Percentiles rank a stretch among this genome's conserved stretches.
Conservation (phyloP, 192 early-diverging fungal species). For the Jimgerdemannia flammicorona region DNA sequence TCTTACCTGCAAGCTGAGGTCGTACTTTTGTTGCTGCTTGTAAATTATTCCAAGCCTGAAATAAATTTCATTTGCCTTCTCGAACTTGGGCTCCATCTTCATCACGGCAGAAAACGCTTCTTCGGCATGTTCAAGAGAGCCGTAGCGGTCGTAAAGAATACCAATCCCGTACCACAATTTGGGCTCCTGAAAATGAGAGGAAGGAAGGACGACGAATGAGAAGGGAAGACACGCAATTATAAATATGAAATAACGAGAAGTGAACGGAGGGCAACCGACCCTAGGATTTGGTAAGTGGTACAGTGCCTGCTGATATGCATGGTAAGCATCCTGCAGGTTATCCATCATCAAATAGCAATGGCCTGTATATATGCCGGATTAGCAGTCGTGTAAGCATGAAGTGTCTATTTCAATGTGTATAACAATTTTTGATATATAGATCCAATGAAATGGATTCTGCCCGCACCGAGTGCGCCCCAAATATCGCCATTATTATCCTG, state of each 20-base stretch:
- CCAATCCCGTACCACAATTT: conserved; percentile 99
- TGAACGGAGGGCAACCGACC: conserved; percentile 30
- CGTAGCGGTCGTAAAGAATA: conserved; percentile 96
- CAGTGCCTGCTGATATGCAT: conserved; percentile 95
- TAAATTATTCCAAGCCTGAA: conserved; percentile 98
- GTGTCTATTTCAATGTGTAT: background rate
- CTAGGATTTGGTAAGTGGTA: conserved; percentile 90
- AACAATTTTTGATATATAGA: background rate
- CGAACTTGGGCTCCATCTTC: conserved; percentile 93
- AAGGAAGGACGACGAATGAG: background rate
- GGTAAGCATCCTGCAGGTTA: conserved; percentile 91
- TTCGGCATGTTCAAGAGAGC: conserved; percentile 95
- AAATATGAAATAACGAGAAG: conserved; percentile 3
- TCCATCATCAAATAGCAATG: conserved; percentile 98
- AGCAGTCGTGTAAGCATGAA: background rate
- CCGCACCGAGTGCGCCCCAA: conserved; percentile 73
- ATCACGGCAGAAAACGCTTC: conserved; percentile 96
- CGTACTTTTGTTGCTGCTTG: conserved; percentile 85
- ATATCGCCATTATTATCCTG: conserved; percentile 87
- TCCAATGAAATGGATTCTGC: background rate
- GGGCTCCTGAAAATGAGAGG: conserved; percentile 68
- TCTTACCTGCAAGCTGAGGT: conserved; percentile 63
- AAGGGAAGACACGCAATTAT: background rate
- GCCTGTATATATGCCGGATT: conserved; percentile 32
- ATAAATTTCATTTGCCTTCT: conserved; percentile 98